Conservation (phyloP, 2,329 filamentous ascomycete species). For the Alternaria atra region DNA sequence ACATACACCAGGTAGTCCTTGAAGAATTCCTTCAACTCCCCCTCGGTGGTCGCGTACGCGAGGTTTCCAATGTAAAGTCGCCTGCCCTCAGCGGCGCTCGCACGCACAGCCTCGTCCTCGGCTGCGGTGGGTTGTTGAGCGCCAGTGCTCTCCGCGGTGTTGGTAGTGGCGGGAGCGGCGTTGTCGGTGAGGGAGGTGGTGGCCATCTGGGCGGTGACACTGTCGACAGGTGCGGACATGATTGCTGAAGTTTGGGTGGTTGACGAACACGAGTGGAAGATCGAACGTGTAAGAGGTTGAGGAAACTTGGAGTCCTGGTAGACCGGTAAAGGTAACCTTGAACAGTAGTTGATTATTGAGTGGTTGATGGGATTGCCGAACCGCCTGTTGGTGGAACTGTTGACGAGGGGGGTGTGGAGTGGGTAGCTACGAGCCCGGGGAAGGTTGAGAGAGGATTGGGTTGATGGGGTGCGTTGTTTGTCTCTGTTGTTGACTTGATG, state of each 20-base stretch:
- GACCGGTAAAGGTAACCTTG: constrained; percentile 52
- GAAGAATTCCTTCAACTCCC: constrained; percentile 99
- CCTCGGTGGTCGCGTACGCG: constrained; percentile 99
- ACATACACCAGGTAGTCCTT: constrained; percentile 99
- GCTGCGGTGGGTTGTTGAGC: constrained; percentile 73
- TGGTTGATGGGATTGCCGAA: constrained; percentile 53
- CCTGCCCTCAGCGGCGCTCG: constrained; percentile 97
- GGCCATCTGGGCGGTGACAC: constrained; percentile 76
- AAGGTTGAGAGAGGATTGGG: constrained; percentile 42
- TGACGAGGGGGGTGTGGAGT: constrained; percentile 61
- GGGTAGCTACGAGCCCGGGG: constrained; percentile 61
- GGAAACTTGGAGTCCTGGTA: constrained; percentile 57
- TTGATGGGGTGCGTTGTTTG: constrained; percentile 41
- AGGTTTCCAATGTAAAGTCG: constrained; percentile 99
- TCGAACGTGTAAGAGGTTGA: constrained; percentile 46
- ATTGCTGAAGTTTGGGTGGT: constrained; percentile 63
- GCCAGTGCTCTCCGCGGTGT: constrained; percentile 59
- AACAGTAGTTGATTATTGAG: constrained; percentile 43
- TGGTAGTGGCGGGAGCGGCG: constrained; percentile 24
- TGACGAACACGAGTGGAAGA: constrained; percentile 62
- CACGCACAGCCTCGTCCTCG: constrained; percentile 89
- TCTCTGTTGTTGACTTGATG: constrained; percentile 48
- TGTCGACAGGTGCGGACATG: constrained; percentile 87
- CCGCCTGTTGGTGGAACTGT: constrained; percentile 60
- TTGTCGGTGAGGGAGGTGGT: constrained; percentile 69